Evolutionary conservation across 2,329 filamentous ascomycete species (phyloP).

Genomic region (Aspergillus calidoustus): DNA sequence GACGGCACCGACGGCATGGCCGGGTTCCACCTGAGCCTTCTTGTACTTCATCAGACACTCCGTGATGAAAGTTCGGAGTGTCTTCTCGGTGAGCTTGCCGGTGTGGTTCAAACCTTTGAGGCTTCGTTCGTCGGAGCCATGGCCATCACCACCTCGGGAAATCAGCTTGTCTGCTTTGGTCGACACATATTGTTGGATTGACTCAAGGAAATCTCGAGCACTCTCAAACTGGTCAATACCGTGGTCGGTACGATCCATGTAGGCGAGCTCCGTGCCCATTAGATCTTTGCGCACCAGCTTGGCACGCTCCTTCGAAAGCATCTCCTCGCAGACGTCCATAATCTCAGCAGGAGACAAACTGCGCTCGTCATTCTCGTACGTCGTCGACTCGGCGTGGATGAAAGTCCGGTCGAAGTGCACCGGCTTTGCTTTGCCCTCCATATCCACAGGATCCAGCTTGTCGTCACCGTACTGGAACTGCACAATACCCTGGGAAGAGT

Average conservation of each 20-base stretch:
- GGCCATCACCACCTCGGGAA: constrained; percentile 38
- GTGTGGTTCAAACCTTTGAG: constrained; percentile 65
- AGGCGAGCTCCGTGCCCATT: constrained; percentile 66
- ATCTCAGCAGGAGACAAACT: constrained; percentile 78
- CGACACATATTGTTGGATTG: constrained; percentile 73
- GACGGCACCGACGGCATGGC: constrained; percentile 93
- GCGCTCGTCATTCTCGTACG: constrained; percentile 76
- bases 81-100: constrained; percentile 78
- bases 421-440: constrained; percentile 92
- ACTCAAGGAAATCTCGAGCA: constrained; percentile 78
- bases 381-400: constrained; percentile 75
- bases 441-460: constrained; percentile 92
- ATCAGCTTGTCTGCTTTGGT: constrained; percentile 65
- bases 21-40: constrained; percentile 88
- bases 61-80: constrained; percentile 75
- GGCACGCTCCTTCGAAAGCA: constrained; percentile 69
- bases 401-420: constrained; percentile 93
- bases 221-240: constrained; percentile 79
- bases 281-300: constrained; percentile 67
- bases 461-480: constrained; percentile 98
- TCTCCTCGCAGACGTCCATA: constrained; percentile 66
- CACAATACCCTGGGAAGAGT: constrained; percentile 83
- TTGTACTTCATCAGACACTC: constrained; percentile 89
- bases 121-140: constrained; percentile 35
- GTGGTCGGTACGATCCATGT: constrained; percentile 70